These are phyloP conservation scores for Solanum corneliomulleri DNA, from an alignment of 257 asterid genomes.

Conservation along the genomic window DNA sequence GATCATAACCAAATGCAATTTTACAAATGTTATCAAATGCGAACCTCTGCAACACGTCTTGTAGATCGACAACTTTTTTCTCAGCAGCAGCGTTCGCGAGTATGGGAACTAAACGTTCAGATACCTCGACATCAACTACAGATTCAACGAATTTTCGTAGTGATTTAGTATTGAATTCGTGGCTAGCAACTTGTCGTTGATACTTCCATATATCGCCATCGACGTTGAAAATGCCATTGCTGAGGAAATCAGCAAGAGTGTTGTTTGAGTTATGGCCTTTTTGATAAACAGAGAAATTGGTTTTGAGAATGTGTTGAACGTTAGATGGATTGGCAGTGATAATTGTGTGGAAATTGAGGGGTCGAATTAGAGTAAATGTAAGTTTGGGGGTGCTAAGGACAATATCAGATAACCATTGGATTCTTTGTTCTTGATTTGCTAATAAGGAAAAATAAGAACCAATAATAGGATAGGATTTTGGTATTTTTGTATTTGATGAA, in stretches of 20 bases:
- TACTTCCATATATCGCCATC: slow-evolving; percentile 54
- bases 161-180: slow-evolving; percentile 46
- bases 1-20: slow-evolving; percentile 60
- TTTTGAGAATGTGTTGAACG: slow-evolving; percentile 57
- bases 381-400: slow-evolving; percentile 23
- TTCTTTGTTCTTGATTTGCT: slow-evolving; percentile 25
- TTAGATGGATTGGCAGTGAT: slow-evolving; percentile 55
- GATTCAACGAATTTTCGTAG: slow-evolving; percentile 40
- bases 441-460: slow-evolving; percentile 33
- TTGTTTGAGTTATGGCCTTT: background rate
- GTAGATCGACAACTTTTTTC: slow-evolving; percentile 28
- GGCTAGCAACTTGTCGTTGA: slow-evolving; percentile 49
- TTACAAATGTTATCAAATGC: slow-evolving; percentile 61
- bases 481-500: slow-evolving; percentile 8
- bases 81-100: slow-evolving; percentile 10
- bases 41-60: slow-evolving; percentile 51
- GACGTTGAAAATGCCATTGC: slow-evolving; percentile 53
- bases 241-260: slow-evolving; percentile 29
- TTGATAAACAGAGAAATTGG: slow-evolving; percentile 31
- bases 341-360: slow-evolving; percentile 28
- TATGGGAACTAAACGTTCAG: slow-evolving; percentile 33
- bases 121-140: slow-evolving; percentile 43
- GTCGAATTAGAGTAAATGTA: slow-evolving; percentile 54
- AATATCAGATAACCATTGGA: slow-evolving; percentile 45
- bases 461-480: slow-evolving; percentile 37